These are phyloP conservation scores for Schoenoplectus triqueter DNA, from an alignment of 202 grass and related monocot species.

Conservation along the genomic window DNA sequence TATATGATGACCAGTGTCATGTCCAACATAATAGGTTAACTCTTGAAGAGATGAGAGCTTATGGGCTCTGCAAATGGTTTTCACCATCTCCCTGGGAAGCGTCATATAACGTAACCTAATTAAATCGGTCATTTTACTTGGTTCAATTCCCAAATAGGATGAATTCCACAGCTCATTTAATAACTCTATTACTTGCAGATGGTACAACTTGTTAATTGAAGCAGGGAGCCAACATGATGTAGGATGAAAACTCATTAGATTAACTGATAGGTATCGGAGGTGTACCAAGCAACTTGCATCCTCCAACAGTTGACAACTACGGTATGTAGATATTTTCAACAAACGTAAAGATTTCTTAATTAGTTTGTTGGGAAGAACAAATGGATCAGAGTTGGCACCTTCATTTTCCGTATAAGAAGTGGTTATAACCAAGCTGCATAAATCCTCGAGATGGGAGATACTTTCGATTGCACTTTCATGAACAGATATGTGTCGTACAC, in stretches of 20 bases:
- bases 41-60: slow-evolving; percentile 50
- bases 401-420: background rate
- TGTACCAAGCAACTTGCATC: slow-evolving; percentile 36
- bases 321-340: background rate
- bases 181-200: slow-evolving; percentile 45
- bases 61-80: slow-evolving; percentile 41
- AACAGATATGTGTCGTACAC: slow-evolving; percentile 49
- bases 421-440: slow-evolving; percentile 43
- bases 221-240: background rate
- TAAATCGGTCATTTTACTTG: slow-evolving; percentile 34
- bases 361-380: too few species aligned
- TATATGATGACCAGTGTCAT: slow-evolving; percentile 32
- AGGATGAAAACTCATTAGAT: background rate
- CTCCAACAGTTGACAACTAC: background rate
- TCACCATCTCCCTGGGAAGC: slow-evolving; percentile 36
- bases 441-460: slow-evolving; percentile 43
- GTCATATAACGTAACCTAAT: slow-evolving; percentile 48
- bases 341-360: too few species aligned
- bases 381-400: too few species aligned
- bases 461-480: slow-evolving; percentile 24
- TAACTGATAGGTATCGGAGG: slow-evolving; percentile 45
- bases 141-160: slow-evolving; percentile 32
- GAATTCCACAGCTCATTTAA: background rate
- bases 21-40: slow-evolving; percentile 45
- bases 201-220: slow-evolving; percentile 46